Conservation (phyloP, 805 yeast species). For the Hanseniaspora valbyensis region DNA sequence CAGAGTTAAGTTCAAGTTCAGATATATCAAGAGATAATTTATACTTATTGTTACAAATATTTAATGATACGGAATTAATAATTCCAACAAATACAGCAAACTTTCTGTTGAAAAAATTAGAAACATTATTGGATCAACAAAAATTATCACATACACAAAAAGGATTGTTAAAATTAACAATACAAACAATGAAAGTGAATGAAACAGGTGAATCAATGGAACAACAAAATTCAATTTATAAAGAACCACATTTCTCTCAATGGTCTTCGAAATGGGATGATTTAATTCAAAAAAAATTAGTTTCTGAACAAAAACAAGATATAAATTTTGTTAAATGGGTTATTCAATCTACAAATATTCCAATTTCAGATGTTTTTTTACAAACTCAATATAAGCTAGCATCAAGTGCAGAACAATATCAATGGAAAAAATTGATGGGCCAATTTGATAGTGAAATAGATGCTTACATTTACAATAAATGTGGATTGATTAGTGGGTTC, state of each 20-base stretch:
- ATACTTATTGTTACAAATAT: not conserved
- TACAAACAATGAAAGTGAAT: no score
- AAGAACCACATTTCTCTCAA: constrained; percentile 1
- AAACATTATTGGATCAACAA: not conserved
- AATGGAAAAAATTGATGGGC: not conserved
- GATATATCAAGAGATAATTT: not conserved
- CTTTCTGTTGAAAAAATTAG: not conserved
- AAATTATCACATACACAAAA: not conserved
- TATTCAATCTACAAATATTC: not conserved
- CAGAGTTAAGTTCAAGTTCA: not conserved
- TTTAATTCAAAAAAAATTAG: not conserved
- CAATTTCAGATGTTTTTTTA: not conserved
- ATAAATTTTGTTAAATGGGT: constrained; percentile 4
- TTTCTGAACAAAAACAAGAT: not conserved
- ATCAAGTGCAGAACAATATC: no score
- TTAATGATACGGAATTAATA: no score
- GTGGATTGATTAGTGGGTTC: not conserved
- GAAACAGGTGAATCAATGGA: not conserved
- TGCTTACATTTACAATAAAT: not conserved
- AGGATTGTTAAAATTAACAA: no score
- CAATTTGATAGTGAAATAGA: not conserved
- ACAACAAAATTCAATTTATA: not conserved
- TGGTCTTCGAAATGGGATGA: constrained; percentile 10
- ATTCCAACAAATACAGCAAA: not conserved
- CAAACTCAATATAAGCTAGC: not conserved